A percentile compares a stretch with the other conserved stretches of the same genome.
Evolutionary conservation across 768 basidiomycete genomes (phyloP).

Genomic region (Leucogyrophana mollusca): DNA sequence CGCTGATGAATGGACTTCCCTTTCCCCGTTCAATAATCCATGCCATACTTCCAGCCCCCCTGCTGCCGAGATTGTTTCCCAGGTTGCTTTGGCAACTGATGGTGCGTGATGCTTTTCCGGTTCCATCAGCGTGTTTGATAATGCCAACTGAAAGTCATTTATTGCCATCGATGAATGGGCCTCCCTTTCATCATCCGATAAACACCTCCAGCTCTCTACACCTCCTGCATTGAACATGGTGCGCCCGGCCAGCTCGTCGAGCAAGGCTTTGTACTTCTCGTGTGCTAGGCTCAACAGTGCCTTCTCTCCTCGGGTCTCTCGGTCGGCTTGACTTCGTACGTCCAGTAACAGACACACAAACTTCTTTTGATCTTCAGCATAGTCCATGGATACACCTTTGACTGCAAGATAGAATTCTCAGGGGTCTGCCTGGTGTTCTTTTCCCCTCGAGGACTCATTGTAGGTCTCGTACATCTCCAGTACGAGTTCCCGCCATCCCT

Average conservation of each 20-base stretch:
- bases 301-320: slow-evolving; percentile 4
- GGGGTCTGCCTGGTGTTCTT: background rate
- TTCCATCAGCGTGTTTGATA: background rate
- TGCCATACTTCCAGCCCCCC: slow-evolving; percentile 21
- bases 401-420: slow-evolving; percentile 5
- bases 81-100: background rate
- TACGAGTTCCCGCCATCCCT: slow-evolving; percentile 5
- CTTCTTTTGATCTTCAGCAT: slow-evolving; percentile 21
- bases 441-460: slow-evolving; percentile 8
- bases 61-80: slow-evolving; percentile 1
- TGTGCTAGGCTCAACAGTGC: background rate
- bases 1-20: background rate
- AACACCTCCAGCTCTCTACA: background rate
- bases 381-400: slow-evolving; percentile 10
- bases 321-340: background rate
- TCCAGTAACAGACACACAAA: slow-evolving; percentile 3
- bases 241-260: background rate
- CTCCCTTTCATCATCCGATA: background rate
- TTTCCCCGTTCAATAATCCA: slow-evolving; percentile 13
- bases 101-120: background rate
- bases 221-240: background rate
- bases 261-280: background rate
- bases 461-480: slow-evolving; percentile 11
- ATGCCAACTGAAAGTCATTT: background rate
- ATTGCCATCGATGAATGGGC: background rate